Percentiles rank a stretch among this genome's conserved stretches.
These are phyloP conservation scores for Neonectria neomacrospora DNA, from an alignment of 2,329 filamentous ascomycete genomes.

Conservation along the genomic window DNA sequence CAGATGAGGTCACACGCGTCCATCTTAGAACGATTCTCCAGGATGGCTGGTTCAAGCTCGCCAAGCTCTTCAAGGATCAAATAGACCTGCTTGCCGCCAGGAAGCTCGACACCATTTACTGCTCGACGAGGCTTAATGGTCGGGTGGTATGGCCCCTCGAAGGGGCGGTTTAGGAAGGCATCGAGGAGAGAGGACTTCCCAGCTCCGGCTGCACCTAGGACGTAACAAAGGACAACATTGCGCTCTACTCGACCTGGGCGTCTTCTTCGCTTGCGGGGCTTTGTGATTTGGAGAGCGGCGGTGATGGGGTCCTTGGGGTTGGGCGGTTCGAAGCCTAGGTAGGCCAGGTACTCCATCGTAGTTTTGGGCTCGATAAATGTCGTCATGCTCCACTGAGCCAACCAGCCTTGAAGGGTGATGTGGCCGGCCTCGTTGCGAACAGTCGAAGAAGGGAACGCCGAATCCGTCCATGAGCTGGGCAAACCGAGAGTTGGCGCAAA, in stretches of 20 bases:
- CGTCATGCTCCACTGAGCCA: conserved; percentile 99
- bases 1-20: conserved; percentile 94
- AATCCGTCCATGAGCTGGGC: conserved; percentile 87
- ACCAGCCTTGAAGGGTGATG: conserved; percentile 96
- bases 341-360: conserved; percentile 94
- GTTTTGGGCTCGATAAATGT: conserved; percentile 96
- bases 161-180: conserved; percentile 89
- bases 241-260: conserved; percentile 88
- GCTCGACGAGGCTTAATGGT: conserved; percentile 95
- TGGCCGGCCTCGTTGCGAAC: conserved; percentile 95
- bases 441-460: conserved; percentile 90
- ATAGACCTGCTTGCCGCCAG: conserved; percentile 96
- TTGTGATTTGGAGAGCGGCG: conserved; percentile 90
- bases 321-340: conserved; percentile 89
- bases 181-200: conserved; percentile 94
- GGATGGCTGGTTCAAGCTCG: conserved; percentile 91
- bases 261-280: conserved; percentile 85
- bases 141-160: conserved; percentile 84
- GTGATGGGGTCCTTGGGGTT: conserved; percentile 82
- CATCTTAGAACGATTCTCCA: conserved; percentile 90
- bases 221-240: conserved; percentile 93
- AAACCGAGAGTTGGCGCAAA: conserved; percentile 94
- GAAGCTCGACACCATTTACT: conserved; percentile 95
- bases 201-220: conserved; percentile 84
- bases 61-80: conserved; percentile 95